phyloP scores from a whole-genome alignment of 306 rosid species.

The Sicyos edulis region DNA sequence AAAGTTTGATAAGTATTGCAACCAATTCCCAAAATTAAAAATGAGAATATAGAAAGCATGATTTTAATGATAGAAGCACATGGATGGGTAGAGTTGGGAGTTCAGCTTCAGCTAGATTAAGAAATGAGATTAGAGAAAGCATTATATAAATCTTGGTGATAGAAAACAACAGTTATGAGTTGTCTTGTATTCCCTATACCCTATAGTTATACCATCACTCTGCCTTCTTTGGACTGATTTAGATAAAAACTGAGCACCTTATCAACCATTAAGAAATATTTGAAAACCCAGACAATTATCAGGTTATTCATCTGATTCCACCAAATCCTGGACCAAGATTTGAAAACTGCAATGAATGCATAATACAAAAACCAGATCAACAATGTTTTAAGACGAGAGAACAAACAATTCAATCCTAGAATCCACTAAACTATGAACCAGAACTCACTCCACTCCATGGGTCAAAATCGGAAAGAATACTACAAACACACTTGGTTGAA shows the following conservation, averaged over 20 bases:
- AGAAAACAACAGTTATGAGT: neutral
- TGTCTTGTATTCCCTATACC: neutral
- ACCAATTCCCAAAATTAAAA: no score
- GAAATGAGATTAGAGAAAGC: neutral
- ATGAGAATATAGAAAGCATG: neutral
- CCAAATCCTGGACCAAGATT: conserved; percentile 75
- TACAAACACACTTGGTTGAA: neutral
- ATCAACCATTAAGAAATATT: conserved; percentile 5
- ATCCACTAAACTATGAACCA: neutral
- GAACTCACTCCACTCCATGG: no score
- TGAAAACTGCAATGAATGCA: conserved; percentile 55
- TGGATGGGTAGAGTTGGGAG: neutral
- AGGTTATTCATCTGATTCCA: conserved; percentile 43
- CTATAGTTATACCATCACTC: neutral
- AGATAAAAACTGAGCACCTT: neutral
- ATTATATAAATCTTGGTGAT: neutral
- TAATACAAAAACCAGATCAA: conserved; percentile 22
- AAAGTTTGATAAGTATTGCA: no score
- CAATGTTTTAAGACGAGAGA: neutral
- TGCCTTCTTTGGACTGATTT: neutral
- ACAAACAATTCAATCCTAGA: neutral
- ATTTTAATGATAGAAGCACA: conserved; percentile 1
- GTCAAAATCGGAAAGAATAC: no score
- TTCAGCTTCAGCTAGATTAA: conserved; percentile 1
- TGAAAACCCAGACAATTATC: conserved; percentile 1